Conservation (phyloP, 768 basidiomycete genomes). For the Calocybe cyanea region DNA sequence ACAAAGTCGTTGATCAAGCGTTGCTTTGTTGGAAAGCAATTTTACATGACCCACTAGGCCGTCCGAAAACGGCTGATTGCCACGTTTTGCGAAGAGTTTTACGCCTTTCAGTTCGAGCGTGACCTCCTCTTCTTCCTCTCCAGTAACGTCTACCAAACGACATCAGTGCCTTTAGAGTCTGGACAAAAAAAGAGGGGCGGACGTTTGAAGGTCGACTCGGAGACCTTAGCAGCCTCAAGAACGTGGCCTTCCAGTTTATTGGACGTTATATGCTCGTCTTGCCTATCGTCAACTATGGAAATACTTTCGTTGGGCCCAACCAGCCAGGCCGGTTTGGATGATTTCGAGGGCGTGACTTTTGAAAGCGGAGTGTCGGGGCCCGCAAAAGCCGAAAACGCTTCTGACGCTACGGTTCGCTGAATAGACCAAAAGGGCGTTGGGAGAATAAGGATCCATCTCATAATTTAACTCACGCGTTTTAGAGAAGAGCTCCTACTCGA, state of each 20-base stretch:
- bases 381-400: slow-evolving; percentile 38
- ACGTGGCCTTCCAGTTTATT: slow-evolving; percentile 8
- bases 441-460: background rate
- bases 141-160: slow-evolving; percentile 40
- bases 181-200: background rate
- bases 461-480: slow-evolving; percentile 9
- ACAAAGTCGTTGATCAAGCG: slow-evolving; percentile 45
- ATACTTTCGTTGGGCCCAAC: background rate
- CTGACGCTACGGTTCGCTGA: slow-evolving; percentile 15
- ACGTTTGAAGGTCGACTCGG: slow-evolving; percentile 16
- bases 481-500: slow-evolving; percentile 13
- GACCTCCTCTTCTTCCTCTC: slow-evolving; percentile 63
- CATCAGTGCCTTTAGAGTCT: background rate
- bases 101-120: slow-evolving; percentile 55
- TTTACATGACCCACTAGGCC: slow-evolving; percentile 62
- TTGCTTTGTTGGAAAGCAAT: slow-evolving; percentile 43
- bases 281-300: background rate
- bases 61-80: slow-evolving; percentile 51
- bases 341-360: slow-evolving; percentile 15
- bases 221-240: slow-evolving; percentile 12
- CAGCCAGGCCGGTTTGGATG: slow-evolving; percentile 18
- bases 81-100: slow-evolving; percentile 57
- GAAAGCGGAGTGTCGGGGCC: slow-evolving; percentile 32
- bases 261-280: background rate
- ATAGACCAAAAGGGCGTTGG: background rate